Percentiles rank a stretch among this genome's conserved stretches.
These are phyloP conservation scores for Luffa aegyptiaca DNA, from an alignment of 306 rosid genomes.

Conservation along the genomic window DNA sequence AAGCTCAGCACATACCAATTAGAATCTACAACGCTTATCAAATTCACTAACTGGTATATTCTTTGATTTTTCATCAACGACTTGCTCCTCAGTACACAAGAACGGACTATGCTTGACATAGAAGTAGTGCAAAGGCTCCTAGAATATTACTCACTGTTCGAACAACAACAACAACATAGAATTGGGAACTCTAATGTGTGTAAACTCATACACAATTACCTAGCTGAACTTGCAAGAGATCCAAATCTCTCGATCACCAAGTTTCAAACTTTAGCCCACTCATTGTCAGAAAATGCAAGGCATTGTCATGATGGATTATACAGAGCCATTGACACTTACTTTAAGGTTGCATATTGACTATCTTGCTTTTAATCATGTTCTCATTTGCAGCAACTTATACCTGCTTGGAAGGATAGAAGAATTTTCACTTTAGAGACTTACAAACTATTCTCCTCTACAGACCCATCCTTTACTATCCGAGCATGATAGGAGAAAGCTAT, in stretches of 20 bases:
- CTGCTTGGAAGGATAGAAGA: constrained; percentile 3
- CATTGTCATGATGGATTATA: constrained; percentile 73
- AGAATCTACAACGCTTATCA: constrained; percentile 3
- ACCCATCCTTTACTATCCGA: constrained; percentile 62
- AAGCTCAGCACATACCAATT: neutral
- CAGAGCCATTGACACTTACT: constrained; percentile 84
- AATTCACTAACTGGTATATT: constrained; percentile 10
- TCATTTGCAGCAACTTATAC: neutral
- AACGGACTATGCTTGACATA: constrained; percentile 59
- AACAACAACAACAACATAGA: constrained; percentile 57
- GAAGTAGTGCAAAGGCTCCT: constrained; percentile 74
- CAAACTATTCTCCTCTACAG: constrained; percentile 31
- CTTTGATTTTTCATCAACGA: constrained; percentile 17
- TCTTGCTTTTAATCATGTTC: constrained; percentile 10
- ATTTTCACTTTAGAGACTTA: neutral
- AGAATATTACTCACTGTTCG: constrained; percentile 87
- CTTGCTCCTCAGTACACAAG: constrained; percentile 34
- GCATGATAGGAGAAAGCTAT: constrained; percentile 75
- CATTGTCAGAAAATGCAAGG: constrained; percentile 72
- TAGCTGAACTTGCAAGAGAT: constrained; percentile 86
- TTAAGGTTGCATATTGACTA: constrained; percentile 47
- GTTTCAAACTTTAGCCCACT: constrained; percentile 76
- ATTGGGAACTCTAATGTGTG: constrained; percentile 53
- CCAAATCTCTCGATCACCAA: constrained; percentile 68
- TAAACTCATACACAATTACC: constrained; percentile 76